Base-by-base conservation (phyloP, 2,329 filamentous ascomycete species). In the Colletotrichum paranaense region DNA sequence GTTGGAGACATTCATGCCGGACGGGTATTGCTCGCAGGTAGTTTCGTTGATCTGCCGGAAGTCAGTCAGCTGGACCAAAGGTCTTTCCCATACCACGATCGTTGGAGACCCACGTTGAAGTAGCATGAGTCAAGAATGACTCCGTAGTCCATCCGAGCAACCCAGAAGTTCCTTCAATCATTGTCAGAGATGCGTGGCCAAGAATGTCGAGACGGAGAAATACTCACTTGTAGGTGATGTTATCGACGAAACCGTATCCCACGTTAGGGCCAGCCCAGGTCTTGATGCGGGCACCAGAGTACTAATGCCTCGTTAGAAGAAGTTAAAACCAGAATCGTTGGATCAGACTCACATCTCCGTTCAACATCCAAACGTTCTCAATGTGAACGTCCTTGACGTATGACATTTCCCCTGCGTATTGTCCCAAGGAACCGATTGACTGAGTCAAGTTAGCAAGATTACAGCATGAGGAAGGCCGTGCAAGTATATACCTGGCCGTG, bases 101-200 rank as follows among this genome's bases (percentile, higher is more conserved):
- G 11, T 35, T 12, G 30, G 1, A 30, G 58, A 26, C 68, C 62
- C 7, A 72, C 68, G 66, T 75, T 75, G 79, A 91, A 91, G 80
- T 92, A 92, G 80, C 90, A 92, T 32, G 89, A 89, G 76, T 92
- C 90, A 8, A 92, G 81, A 46, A 90, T 88, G 26, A 90, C 84
- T 0, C 88, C 85, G 73, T 86, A 85, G 75, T 91, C 89, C 24
- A 88, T 90, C 74, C 89, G 89, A 24, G 88, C 88, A 53, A 89
- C 85, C 80, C 86, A 88, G 76, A 92, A 88, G 80, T 91, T 89
- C 52, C 79, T 89, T 32, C 19, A 22, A 0, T 0, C 0, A 1
- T 1, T 30, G 26, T 71, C 22, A 73, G 71, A 16, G 3, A 11
- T 35, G 32, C 24, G 7, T 11, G 24, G 6, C 6, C 49, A n/a